Conservation (phyloP, 495 filamentous ascomycete genomes). For the Emericellopsis terricola region DNA sequence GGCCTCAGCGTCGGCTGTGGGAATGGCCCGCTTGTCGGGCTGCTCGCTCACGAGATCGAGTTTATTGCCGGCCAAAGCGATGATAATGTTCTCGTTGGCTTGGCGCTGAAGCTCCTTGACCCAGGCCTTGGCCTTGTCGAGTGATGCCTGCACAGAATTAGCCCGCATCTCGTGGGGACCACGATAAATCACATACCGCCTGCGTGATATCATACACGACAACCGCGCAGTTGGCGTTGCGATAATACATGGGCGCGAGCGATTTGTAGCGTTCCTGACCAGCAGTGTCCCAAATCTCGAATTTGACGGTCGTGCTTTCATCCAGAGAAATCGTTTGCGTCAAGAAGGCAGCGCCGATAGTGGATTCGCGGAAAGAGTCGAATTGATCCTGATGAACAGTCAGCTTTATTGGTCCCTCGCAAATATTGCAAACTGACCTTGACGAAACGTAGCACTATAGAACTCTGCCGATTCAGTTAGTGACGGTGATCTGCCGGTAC, state of each 20-base stretch:
- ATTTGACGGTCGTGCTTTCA: slow-evolving; percentile 96
- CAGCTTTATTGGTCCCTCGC: slow-evolving; percentile 3
- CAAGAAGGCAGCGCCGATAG: slow-evolving; percentile 95
- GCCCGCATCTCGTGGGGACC: too few relatives aligned
- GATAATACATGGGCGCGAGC: slow-evolving; percentile 96
- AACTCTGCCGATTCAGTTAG: slow-evolving; percentile 78
- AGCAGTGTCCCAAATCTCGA: slow-evolving; percentile 99
- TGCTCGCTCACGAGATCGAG: slow-evolving; percentile 78
- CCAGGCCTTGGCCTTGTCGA: slow-evolving; percentile 98
- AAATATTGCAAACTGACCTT: too few relatives aligned
- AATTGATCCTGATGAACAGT: slow-evolving; percentile 82
- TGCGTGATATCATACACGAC: slow-evolving; percentile 99
- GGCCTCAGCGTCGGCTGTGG: slow-evolving; percentile 76
- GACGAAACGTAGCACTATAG: slow-evolving; percentile 90
- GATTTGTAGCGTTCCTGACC: slow-evolving; percentile 98
- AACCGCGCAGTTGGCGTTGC: slow-evolving; percentile 96
- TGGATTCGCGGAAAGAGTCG: slow-evolving; percentile 97
- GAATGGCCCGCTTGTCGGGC: slow-evolving; percentile 84
- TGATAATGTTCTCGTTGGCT: slow-evolving; percentile 98
- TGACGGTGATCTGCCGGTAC: too few relatives aligned
- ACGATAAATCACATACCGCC: slow-evolving; percentile 64
- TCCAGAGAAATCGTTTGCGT: slow-evolving; percentile 97
- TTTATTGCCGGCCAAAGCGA: slow-evolving; percentile 95
- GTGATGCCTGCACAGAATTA: slow-evolving; percentile 53
- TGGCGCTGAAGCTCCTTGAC: slow-evolving; percentile 98